A percentile compares a stretch with the other conserved stretches of the same genome.
Evolutionary conservation across 2,329 filamentous ascomycete genomes (phyloP).

Genomic region (Xylaria multiplex): DNA sequence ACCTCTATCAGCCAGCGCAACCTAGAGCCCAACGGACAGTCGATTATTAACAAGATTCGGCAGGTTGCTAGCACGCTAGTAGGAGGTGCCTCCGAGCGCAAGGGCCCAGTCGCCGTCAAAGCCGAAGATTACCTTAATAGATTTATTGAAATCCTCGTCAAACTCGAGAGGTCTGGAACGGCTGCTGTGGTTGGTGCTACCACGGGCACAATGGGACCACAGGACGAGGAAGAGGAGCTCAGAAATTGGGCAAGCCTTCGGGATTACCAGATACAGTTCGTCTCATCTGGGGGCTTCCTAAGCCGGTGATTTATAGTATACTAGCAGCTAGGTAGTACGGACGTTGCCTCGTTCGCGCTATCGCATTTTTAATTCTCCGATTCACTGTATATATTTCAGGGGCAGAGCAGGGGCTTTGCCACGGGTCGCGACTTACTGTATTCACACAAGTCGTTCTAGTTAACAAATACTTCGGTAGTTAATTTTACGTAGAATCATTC

Average conservation of each 20-base stretch:
- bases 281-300: slow-evolving; percentile 68
- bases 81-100: slow-evolving; percentile 63
- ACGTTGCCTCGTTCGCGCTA: background rate
- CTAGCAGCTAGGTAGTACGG: background rate
- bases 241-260: slow-evolving; percentile 81
- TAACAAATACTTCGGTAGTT: background rate
- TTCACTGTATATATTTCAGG: slow-evolving; percentile 29
- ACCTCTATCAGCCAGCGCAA: slow-evolving; percentile 83
- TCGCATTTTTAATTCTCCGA: background rate
- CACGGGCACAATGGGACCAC: slow-evolving; percentile 54
- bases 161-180: slow-evolving; percentile 73
- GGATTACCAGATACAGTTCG: slow-evolving; percentile 80
- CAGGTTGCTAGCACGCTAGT: slow-evolving; percentile 84
- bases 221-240: slow-evolving; percentile 81
- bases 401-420: background rate
- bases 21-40: slow-evolving; percentile 77
- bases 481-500: background rate
- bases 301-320: slow-evolving; percentile 33
- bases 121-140: slow-evolving; percentile 77
- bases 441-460: background rate
- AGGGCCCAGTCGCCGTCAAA: slow-evolving; percentile 62
- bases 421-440: background rate
- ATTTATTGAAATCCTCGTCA: slow-evolving; percentile 79
- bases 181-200: slow-evolving; percentile 48
- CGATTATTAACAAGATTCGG: slow-evolving; percentile 82